These are phyloP conservation scores for Paecilomyces niveus DNA, from an alignment of 2,329 filamentous ascomycete genomes.

Conservation along the genomic window DNA sequence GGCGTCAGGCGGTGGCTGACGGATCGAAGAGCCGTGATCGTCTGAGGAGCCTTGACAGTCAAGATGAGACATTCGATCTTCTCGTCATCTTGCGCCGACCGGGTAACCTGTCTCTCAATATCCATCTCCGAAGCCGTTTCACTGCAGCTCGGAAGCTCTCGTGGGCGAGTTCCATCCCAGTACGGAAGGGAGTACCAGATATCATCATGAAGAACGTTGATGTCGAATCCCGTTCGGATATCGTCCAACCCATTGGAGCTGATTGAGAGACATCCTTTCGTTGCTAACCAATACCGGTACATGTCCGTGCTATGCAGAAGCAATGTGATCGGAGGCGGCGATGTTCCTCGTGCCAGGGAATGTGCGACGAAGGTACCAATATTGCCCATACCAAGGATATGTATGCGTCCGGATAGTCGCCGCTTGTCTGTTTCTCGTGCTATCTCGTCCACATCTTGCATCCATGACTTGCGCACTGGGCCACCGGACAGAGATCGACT, in stretches of 20 bases:
- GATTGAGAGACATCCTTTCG: conserved; percentile 26
- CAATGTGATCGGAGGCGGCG: conserved; percentile 68
- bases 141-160: conserved; percentile 1
- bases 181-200: conserved; percentile 27
- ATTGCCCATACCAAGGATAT: conserved; percentile 75
- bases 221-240: conserved; percentile 36
- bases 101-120: conserved; percentile 6
- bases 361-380: conserved; percentile 73
- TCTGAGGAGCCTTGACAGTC: conserved; percentile 65
- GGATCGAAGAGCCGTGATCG: conserved; percentile 57
- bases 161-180: conserved; percentile 8
- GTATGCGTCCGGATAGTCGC: conserved; percentile 48
- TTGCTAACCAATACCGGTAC: conserved; percentile 26
- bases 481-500: conserved; percentile 14
- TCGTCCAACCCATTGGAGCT: conserved; percentile 35
- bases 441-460: conserved; percentile 18
- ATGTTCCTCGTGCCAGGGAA: conserved; percentile 54
- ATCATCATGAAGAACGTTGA: conserved; percentile 29
- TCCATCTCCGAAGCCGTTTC: conserved; percentile 6
- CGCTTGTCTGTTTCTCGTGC: conserved; percentile 11
- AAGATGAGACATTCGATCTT: conserved; percentile 70
- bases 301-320: conserved; percentile 57
- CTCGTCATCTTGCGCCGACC: conserved; percentile 28
- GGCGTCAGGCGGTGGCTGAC: conserved; percentile 61
- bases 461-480: conserved; percentile 11